phyloP scores from a whole-genome alignment of 2,329 filamentous ascomycete genomes.

The Pseudocercospora macadamiae region DNA sequence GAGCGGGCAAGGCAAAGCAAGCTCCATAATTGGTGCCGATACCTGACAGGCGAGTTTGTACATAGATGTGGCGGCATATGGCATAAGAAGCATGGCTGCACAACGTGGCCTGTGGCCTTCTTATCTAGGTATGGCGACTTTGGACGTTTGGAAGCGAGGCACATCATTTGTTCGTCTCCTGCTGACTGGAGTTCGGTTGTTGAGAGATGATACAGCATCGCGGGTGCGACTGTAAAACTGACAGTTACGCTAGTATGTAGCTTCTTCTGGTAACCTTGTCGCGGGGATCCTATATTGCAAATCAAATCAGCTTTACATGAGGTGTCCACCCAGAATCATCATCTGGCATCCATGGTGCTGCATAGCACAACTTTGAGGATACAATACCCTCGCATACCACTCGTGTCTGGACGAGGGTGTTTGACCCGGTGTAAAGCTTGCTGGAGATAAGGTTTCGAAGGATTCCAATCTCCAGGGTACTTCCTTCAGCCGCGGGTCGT shows the following conservation, averaged over 20 bases:
- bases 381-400: not conserved
- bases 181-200: too few relatives aligned
- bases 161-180: not conserved
- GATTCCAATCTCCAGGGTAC: constrained; percentile 4
- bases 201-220: too few relatives aligned
- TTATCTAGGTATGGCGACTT: not conserved
- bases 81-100: not conserved
- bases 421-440: not conserved
- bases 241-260: too few relatives aligned
- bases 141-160: not conserved
- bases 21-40: not conserved
- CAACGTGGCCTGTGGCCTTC: not conserved
- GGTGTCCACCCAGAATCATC: too few relatives aligned
- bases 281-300: too few relatives aligned
- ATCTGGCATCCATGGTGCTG: too few relatives aligned
- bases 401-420: too few relatives aligned
- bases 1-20: not conserved
- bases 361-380: not conserved
- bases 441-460: constrained; percentile 10
- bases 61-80: not conserved
- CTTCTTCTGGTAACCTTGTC: too few relatives aligned
- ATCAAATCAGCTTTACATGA: too few relatives aligned
- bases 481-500: constrained; percentile 7
- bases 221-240: too few relatives aligned
- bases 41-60: not conserved